These are phyloP conservation scores for Pestalotiopsis sp. DNA, from an alignment of 2,329 filamentous ascomycete species.

Conservation along the genomic window DNA sequence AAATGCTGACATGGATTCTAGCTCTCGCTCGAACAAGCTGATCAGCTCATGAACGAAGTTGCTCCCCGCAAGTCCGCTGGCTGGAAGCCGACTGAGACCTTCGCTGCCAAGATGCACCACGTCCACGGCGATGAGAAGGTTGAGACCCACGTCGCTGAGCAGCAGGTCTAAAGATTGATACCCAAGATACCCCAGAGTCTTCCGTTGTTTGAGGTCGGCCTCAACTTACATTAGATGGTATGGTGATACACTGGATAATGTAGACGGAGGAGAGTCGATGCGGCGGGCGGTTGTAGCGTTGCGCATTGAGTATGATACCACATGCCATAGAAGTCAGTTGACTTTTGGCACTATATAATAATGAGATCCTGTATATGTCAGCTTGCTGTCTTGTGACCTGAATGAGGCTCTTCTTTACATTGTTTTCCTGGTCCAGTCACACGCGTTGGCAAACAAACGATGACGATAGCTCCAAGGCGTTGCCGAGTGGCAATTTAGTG, in stretches of 20 bases:
- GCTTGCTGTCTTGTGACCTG: not conserved
- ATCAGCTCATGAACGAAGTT: slow-evolving; percentile 58
- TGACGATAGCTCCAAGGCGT: not conserved
- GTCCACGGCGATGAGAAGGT: slow-evolving; percentile 21
- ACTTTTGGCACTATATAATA: not conserved
- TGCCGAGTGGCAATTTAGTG: not conserved
- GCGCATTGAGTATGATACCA: slow-evolving; percentile 2
- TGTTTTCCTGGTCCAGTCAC: not conserved
- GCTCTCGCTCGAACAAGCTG: slow-evolving; percentile 73
- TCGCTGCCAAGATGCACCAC: slow-evolving; percentile 32
- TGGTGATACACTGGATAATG: slow-evolving; percentile 7
- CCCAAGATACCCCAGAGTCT: slow-evolving; percentile 4
- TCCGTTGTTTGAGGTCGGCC: not conserved
- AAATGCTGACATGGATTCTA: not conserved
- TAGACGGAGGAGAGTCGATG: not conserved
- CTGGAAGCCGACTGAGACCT: slow-evolving; percentile 36
- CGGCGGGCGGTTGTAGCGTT: not conserved
- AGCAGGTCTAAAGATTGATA: slow-evolving; percentile 24
- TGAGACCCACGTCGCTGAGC: slow-evolving; percentile 23
- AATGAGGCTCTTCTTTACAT: too few species aligned
- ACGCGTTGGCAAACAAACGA: too few species aligned
- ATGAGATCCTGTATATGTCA: not conserved
- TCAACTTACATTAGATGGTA: slow-evolving; percentile 4
- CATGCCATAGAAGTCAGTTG: not conserved
- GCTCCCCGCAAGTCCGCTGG: slow-evolving; percentile 37